Percentiles rank a stretch among this genome's conserved stretches.
Conservation (phyloP, 257 asterid genomes). For the Solanum ahanhuiri region DNA sequence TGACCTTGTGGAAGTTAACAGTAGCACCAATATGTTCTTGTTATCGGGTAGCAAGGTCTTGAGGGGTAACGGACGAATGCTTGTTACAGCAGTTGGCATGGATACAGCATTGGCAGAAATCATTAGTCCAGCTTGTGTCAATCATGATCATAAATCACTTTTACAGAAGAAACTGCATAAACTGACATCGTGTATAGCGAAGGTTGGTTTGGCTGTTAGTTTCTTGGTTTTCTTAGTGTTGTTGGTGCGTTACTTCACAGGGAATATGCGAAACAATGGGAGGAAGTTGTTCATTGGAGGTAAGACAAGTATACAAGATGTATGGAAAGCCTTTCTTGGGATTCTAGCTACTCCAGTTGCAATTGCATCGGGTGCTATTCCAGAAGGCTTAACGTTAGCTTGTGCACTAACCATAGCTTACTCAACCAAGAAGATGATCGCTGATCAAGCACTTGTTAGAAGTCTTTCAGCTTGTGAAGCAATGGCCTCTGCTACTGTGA, state of each 20-base stretch:
- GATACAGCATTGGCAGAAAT: conserved; percentile 45
- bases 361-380: conserved; percentile 52
- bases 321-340: conserved; percentile 32
- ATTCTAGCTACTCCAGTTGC: conserved; percentile 41
- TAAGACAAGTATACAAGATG: conserved; percentile 17
- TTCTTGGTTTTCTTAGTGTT: conserved; percentile 29
- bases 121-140: conserved; percentile 28
- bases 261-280: conserved; percentile 12
- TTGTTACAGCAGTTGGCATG: conserved; percentile 44
- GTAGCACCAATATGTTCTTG: conserved; percentile 26
- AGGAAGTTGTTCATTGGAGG: conserved; percentile 25
- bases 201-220: conserved; percentile 37
- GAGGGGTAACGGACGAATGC: conserved; percentile 42
- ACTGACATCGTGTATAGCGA: conserved; percentile 35
- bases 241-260: conserved; percentile 50
- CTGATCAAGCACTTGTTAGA: conserved; percentile 50
- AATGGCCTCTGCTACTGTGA: conserved; percentile 57
- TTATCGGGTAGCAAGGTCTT: conserved; percentile 46
- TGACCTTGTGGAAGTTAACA: conserved; percentile 23
- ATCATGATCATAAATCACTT: conserved; percentile 33
- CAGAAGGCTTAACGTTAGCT: conserved; percentile 59
- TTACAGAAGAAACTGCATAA: conserved; percentile 36
- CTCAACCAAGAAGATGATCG: conserved; percentile 50
- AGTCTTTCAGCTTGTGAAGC: conserved; percentile 61
- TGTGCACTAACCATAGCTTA: conserved; percentile 47